A percentile compares a stretch with the other conserved stretches of the same genome.
Evolutionary conservation across 768 basidiomycete species (phyloP).

Genomic region (Lactarius akahatsu): DNA sequence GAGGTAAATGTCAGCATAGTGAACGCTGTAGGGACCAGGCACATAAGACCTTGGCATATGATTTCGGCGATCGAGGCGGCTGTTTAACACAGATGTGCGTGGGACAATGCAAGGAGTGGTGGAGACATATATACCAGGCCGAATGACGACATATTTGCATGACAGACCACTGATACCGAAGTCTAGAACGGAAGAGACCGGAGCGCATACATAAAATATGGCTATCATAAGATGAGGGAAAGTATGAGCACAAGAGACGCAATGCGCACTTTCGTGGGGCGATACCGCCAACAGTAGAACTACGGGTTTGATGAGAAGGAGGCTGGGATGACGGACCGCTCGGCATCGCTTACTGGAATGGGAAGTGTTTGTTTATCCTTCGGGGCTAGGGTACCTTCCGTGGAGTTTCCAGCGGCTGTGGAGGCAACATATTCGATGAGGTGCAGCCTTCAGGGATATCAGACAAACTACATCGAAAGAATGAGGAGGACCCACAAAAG

Average conservation of each 20-base stretch:
- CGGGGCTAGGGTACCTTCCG: conserved; percentile 65
- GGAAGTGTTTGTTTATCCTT: conserved; percentile 82
- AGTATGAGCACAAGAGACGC: not conserved
- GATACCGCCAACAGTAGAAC: conserved; percentile 81
- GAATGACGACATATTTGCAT: conserved; percentile 81
- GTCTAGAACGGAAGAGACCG: conserved; percentile 12
- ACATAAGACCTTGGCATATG: conserved; percentile 76
- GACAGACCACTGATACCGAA: conserved; percentile 65
- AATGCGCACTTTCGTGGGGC: conserved; percentile 66
- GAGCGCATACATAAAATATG: conserved; percentile 76
- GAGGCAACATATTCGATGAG: conserved; percentile 83
- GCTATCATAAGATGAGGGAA: conserved; percentile 39
- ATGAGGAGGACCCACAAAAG: conserved; percentile 61
- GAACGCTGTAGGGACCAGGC: conserved; percentile 55
- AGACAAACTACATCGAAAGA: not conserved
- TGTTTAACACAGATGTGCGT: conserved; percentile 28
- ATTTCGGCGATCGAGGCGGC: conserved; percentile 74
- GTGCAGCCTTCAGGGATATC: conserved; percentile 50
- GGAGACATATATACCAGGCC: conserved; percentile 44
- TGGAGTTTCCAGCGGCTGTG: conserved; percentile 59
- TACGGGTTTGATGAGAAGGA: conserved; percentile 32
- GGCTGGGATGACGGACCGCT: not conserved
- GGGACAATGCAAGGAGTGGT: not conserved
- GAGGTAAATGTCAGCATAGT: conserved; percentile 69
- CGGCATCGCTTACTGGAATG: conserved; percentile 50